Evolutionary conservation across 352 stramenopile species (phyloP).

Genomic region (Pythium sp.): DNA sequence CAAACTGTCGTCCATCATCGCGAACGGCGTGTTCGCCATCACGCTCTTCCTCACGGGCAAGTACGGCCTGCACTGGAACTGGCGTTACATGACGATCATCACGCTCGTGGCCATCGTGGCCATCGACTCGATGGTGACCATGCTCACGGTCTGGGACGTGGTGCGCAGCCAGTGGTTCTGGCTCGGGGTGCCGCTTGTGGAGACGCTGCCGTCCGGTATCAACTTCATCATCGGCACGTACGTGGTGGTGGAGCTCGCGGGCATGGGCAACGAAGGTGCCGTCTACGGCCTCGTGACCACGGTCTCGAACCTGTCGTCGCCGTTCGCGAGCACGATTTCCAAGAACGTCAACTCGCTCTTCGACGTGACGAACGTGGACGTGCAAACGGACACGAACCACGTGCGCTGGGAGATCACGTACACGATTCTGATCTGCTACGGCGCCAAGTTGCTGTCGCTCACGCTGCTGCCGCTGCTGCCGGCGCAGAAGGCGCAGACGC

Average conservation of each 20-base stretch:
- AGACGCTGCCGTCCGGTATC: too few relatives aligned
- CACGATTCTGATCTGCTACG: slow-evolving; percentile 31
- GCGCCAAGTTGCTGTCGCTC: slow-evolving; percentile 27
- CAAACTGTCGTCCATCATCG: slow-evolving; percentile 9
- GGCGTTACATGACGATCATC: neutral
- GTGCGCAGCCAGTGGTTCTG: too few relatives aligned
- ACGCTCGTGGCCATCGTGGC: neutral
- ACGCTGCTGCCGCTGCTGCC: slow-evolving; percentile 23
- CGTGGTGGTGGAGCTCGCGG: too few relatives aligned
- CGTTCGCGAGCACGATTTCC: slow-evolving; percentile 9
- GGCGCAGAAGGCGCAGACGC: neutral
- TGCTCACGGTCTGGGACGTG: neutral
- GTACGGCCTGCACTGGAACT: neutral
- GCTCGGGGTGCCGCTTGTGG: too few relatives aligned
- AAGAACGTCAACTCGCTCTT: slow-evolving; percentile 31
- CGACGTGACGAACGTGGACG: too few relatives aligned
- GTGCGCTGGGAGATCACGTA: slow-evolving; percentile 43
- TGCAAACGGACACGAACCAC: slow-evolving; percentile 33
- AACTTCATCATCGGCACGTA: too few relatives aligned
- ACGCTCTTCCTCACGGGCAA: slow-evolving; percentile 7
- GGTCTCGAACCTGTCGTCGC: too few relatives aligned
- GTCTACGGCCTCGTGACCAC: too few relatives aligned
- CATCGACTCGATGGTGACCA: slow-evolving; percentile 16
- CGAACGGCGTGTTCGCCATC: slow-evolving; percentile 22
- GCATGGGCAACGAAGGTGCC: too few relatives aligned